Percentiles rank a stretch among this genome's conserved stretches.
Conservation (phyloP, 257 asterid species). For the Solanum gandarillasii region DNA sequence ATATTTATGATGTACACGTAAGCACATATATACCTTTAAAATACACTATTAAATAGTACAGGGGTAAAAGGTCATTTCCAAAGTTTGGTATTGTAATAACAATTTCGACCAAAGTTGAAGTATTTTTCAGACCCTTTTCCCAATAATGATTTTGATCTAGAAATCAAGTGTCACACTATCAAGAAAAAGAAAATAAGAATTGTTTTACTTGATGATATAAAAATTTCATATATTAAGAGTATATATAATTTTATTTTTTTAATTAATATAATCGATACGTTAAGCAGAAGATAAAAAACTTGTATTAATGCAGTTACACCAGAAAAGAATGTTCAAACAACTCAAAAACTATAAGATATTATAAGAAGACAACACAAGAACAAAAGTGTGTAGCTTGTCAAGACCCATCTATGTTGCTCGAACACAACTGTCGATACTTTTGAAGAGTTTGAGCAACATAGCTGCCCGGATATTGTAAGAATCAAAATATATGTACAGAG, state of each 20-base stretch:
- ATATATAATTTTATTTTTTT: too few species aligned
- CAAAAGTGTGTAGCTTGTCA: background rate
- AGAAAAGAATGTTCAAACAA: background rate
- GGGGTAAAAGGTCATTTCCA: too few species aligned
- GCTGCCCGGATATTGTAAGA: background rate
- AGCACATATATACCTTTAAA: too few species aligned
- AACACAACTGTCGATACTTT: background rate
- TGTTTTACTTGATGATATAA: background rate
- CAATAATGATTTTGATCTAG: background rate
- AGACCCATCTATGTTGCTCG: background rate
- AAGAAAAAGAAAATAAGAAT: background rate
- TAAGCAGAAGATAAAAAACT: background rate
- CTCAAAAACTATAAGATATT: background rate
- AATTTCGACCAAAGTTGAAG: too few species aligned
- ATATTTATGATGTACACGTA: too few species aligned
- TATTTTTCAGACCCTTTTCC: too few species aligned
- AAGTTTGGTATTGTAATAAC: too few species aligned
- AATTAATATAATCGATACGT: background rate
- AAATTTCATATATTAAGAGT: background rate
- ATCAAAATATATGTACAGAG: background rate
- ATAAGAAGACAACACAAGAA: background rate
- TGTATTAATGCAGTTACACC: background rate
- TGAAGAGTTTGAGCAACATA: background rate
- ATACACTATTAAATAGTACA: too few species aligned
- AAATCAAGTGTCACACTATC: background rate